phyloP scores from a whole-genome alignment of 2,329 filamentous ascomycete species.

The Fusarium sp. region DNA sequence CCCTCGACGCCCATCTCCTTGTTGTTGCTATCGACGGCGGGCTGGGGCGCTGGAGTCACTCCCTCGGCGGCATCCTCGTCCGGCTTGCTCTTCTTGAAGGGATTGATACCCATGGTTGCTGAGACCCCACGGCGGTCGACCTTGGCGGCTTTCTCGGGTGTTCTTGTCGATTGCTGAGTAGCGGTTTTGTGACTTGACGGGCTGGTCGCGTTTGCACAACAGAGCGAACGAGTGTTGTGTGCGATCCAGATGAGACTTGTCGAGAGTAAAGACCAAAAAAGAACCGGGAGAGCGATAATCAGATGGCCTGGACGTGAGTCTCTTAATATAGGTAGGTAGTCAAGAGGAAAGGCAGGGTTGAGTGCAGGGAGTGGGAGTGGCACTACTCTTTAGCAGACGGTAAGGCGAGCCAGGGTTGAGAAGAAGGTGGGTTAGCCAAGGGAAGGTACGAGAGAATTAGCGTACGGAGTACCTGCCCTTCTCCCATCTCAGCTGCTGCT shows the following conservation, averaged over 20 bases:
- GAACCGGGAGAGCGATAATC: not conserved
- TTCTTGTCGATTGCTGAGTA: not conserved
- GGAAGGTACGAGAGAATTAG: not conserved
- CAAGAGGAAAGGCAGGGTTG: not conserved
- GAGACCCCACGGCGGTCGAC: not conserved
- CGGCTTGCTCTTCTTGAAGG: conserved; percentile 7
- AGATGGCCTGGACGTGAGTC: not conserved
- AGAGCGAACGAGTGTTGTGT: not conserved
- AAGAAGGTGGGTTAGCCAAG: not conserved
- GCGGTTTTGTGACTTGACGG: not conserved
- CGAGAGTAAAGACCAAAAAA: not conserved
- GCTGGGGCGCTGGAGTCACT: not conserved
- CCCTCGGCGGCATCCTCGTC: not conserved
- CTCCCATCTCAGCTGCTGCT: not conserved
- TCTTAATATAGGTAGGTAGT: conserved; percentile 6
- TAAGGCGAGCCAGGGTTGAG: not conserved
- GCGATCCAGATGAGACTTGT: not conserved
- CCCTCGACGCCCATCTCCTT: conserved; percentile 25
- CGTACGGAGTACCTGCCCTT: not conserved
- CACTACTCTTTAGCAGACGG: not conserved
- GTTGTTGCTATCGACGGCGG: not conserved
- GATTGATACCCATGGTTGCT: conserved; percentile 15
- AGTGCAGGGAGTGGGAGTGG: not conserved
- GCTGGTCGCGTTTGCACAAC: conserved; percentile 5
- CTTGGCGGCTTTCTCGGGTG: not conserved